Evolutionary conservation across 805 yeast species (phyloP).

Genomic region (Metschnikowia reukaufii): DNA sequence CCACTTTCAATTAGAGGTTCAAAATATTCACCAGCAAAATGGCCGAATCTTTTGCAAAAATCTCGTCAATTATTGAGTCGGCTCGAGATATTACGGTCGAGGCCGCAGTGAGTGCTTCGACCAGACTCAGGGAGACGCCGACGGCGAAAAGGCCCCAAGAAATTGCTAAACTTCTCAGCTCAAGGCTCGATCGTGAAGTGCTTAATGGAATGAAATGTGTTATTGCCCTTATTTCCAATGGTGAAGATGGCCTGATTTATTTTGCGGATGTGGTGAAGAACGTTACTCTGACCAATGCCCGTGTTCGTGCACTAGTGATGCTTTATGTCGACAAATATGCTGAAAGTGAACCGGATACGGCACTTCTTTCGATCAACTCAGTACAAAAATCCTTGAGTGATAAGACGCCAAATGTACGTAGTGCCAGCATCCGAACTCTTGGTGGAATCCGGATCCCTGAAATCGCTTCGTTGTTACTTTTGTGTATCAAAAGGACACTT

Average conservation of each 20-base stretch:
- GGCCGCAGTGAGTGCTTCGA: slow-evolving; percentile 78
- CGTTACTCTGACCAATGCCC: slow-evolving; percentile 63
- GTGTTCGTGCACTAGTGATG: slow-evolving; percentile 73
- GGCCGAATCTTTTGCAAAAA: slow-evolving; percentile 53
- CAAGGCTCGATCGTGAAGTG: slow-evolving; percentile 59
- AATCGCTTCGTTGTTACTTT: slow-evolving; percentile 71
- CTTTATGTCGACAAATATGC: slow-evolving; percentile 74
- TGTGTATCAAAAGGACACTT: slow-evolving; percentile 67
- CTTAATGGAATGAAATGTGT: slow-evolving; percentile 44
- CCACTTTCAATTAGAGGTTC: not conserved
- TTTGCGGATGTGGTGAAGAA: slow-evolving; percentile 91
- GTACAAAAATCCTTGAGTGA: slow-evolving; percentile 82
- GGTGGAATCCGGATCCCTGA: slow-evolving; percentile 83
- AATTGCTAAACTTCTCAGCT: slow-evolving; percentile 62
- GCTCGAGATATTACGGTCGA: slow-evolving; percentile 78
- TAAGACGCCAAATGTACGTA: slow-evolving; percentile 63
- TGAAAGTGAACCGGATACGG: slow-evolving; percentile 83
- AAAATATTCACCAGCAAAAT: slow-evolving; percentile 15
- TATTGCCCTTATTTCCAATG: slow-evolving; percentile 38
- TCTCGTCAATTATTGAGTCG: slow-evolving; percentile 74
- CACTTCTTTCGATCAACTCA: slow-evolving; percentile 85
- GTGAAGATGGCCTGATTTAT: slow-evolving; percentile 41
- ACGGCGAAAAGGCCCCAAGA: slow-evolving; percentile 62
- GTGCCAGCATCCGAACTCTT: slow-evolving; percentile 74
- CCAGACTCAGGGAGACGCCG: slow-evolving; percentile 63